phyloP scores from a whole-genome alignment of 2,329 filamentous ascomycete genomes.

The Fusarium sp. region DNA sequence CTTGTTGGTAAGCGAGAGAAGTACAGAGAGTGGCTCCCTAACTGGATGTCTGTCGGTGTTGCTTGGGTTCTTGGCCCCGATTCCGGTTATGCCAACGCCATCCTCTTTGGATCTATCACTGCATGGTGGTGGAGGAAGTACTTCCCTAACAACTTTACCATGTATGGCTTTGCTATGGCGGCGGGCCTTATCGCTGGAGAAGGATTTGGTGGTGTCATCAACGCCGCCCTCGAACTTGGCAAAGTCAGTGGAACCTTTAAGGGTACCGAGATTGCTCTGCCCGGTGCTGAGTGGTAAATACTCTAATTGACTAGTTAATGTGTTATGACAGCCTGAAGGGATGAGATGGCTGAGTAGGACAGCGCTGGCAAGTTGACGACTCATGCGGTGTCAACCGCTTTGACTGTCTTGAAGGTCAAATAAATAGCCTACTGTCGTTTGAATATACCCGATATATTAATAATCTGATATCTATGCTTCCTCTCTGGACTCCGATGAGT shows the following conservation, averaged over 20 bases:
- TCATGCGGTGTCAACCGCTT: neutral
- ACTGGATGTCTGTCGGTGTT: conserved; percentile 74
- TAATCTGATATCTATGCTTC: neutral
- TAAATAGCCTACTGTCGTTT: neutral
- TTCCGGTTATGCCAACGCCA: conserved; percentile 68
- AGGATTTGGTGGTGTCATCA: conserved; percentile 74
- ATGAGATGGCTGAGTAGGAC: neutral
- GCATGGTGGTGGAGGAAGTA: conserved; percentile 70
- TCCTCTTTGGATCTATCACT: conserved; percentile 68
- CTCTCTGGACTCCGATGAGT: too few species aligned
- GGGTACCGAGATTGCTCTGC: conserved; percentile 39
- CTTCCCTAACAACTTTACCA: conserved; percentile 65
- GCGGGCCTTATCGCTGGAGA: conserved; percentile 75
- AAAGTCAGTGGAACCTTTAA: conserved; percentile 51
- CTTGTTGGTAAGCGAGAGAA: conserved; percentile 67
- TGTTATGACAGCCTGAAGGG: conserved; percentile 14
- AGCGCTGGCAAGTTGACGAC: conserved; percentile 3
- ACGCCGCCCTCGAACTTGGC: conserved; percentile 63
- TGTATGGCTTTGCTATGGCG: conserved; percentile 71
- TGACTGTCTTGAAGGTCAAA: neutral
- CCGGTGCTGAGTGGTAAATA: conserved; percentile 24
- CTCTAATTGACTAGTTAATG: conserved; percentile 15
- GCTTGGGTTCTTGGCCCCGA: conserved; percentile 72
- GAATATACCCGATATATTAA: conserved; percentile 22
- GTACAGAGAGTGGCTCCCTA: conserved; percentile 71